Evolutionary conservation across 2,329 filamentous ascomycete genomes (phyloP).

Genomic region (Calonectria montana): DNA sequence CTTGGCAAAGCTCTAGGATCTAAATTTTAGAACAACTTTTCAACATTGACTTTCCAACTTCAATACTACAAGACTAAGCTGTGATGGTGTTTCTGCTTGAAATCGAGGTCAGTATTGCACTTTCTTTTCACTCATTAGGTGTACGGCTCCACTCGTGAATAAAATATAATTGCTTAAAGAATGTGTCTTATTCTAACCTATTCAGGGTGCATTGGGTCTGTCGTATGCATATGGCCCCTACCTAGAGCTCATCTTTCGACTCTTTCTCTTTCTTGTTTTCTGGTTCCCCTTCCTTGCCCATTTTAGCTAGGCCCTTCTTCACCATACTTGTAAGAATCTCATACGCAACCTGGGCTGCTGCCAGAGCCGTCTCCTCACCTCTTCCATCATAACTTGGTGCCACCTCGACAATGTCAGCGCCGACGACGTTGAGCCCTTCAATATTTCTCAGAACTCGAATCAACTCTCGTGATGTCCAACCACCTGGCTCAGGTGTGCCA

Average conservation of each 20-base stretch:
- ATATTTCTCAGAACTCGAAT: slow-evolving; percentile 82
- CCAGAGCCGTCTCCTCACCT: slow-evolving; percentile 81
- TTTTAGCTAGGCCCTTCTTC: not conserved
- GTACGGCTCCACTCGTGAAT: too few relatives aligned
- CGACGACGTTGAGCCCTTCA: slow-evolving; percentile 82
- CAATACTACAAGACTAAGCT: too few relatives aligned
- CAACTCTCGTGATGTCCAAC: slow-evolving; percentile 86
- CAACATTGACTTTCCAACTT: too few relatives aligned
- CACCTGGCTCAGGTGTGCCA: slow-evolving; percentile 85
- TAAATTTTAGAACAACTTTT: too few relatives aligned
- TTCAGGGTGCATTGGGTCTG: too few relatives aligned
- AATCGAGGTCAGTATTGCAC: too few relatives aligned
- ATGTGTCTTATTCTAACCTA: too few relatives aligned
- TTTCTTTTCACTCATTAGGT: too few relatives aligned
- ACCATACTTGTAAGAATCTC: slow-evolving; percentile 72
- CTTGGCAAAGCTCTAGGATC: slow-evolving; percentile 22
- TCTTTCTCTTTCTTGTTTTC: not conserved
- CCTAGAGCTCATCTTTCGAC: not conserved
- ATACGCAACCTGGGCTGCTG: slow-evolving; percentile 82
- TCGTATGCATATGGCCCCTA: too few relatives aligned
- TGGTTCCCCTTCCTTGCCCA: not conserved
- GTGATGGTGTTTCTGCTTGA: too few relatives aligned
- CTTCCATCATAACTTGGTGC: slow-evolving; percentile 82
- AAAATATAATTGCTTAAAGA: too few relatives aligned
- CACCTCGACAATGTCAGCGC: slow-evolving; percentile 87